Conservation (phyloP, 2,329 filamentous ascomycete genomes). For the Ramularia endophylla region DNA sequence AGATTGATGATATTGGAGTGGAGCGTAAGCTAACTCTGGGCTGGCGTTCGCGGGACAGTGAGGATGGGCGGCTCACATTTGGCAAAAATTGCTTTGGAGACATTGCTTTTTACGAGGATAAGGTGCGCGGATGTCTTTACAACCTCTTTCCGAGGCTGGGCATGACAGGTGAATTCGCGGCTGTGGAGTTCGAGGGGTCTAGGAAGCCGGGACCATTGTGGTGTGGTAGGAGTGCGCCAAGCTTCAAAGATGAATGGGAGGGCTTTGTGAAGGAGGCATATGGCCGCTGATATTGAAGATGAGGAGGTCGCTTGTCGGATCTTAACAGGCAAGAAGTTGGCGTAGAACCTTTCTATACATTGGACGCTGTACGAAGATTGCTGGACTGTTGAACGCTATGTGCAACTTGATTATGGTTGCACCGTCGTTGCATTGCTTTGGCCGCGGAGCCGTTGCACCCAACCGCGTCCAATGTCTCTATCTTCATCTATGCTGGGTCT, state of each 20-base stretch:
- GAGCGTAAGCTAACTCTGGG: conserved; percentile 16
- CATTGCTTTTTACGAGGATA: conserved; percentile 25
- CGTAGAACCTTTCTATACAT: too few relatives aligned
- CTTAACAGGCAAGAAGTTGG: too few relatives aligned
- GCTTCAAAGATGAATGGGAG: conserved; percentile 27
- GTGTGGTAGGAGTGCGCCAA: conserved; percentile 17
- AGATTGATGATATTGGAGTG: conserved; percentile 29
- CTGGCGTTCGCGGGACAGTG: conserved; percentile 30
- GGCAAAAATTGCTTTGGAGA: conserved; percentile 31
- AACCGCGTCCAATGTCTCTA: too few relatives aligned
- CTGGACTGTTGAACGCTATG: too few relatives aligned
- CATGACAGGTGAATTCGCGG: conserved; percentile 4
- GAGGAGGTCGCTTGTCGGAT: too few relatives aligned
- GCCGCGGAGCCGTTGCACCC: too few relatives aligned
- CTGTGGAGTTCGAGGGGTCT: conserved; percentile 25
- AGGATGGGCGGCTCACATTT: conserved; percentile 24
- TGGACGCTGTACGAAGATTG: too few relatives aligned
- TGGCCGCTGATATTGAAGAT: too few relatives aligned
- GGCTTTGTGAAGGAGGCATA: conserved; percentile 20
- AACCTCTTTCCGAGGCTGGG: conserved; percentile 20
- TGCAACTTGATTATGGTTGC: too few relatives aligned
- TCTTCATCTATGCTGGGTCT: not conserved
- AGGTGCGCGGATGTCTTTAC: conserved; percentile 21
- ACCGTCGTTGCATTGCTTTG: too few relatives aligned
- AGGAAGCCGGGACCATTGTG: conserved; percentile 20